Base-by-base conservation (phyloP, 345 rosid genomes). In the Microcos paniculata region DNA sequence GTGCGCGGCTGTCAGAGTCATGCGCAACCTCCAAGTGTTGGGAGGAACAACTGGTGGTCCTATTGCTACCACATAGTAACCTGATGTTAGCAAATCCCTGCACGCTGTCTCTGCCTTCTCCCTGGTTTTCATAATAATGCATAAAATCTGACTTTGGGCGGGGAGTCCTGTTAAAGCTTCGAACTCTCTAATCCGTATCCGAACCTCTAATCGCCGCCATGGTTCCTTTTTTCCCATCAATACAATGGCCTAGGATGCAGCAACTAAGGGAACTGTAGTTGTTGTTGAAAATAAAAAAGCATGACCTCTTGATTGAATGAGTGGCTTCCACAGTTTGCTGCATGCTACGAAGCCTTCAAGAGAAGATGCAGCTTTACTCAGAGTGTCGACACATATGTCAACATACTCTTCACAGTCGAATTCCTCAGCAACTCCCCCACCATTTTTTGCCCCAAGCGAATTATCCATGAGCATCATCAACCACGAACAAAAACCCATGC, bases 391-490 rank as follows among this genome's bases (percentile, higher is more conserved):
- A 48, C 92, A 89, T 77, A 93, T 71, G 82, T 95, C 99, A 75
- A 95, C 84, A 62, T 91, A 91, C 9, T 72, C 66, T 82, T 93
- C 98, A 84, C 98, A 93, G 61, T 90, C 74, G 81, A 87, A 95
- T 76, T 84, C 87, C 81, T 95, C 96, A 0, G 98, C 96, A 38
- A 93, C 93, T 62, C 98, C 99, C 14, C 96, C 94, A 15, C 98
- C 98, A 72, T n/a, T 80, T 81, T 81, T 89, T 86, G 63, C 98
- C 99, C 73, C 98, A 93, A 72, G 91, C 90, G 82, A 95, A 91
- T 74, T 97, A 90, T 79, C 99, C 98, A 84, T 93, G 99, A 33
- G 98, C 99, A 78, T 95, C 99, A 84, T 95, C 99, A 71, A 93
- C 86, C 81, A 89, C 94, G 56, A 90, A 82, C 74, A 95, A 51